These are phyloP conservation scores for Candida incommunis DNA, from an alignment of 805 yeast species.

Conservation along the genomic window DNA sequence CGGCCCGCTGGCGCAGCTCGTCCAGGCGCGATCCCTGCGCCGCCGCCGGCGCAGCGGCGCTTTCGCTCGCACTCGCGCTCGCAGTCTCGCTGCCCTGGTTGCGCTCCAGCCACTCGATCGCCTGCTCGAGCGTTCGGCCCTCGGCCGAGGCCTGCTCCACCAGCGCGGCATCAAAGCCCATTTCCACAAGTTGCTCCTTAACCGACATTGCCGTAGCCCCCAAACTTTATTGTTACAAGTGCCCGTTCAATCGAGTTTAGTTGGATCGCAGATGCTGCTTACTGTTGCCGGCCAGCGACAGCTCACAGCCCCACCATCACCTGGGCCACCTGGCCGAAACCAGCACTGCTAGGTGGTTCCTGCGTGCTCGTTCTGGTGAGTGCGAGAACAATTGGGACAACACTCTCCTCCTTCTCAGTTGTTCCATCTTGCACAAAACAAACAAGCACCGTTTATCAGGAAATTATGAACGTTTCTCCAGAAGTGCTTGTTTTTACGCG, in stretches of 20 bases:
- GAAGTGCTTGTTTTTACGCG: constrained; percentile 61
- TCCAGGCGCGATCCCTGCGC: constrained; percentile 11
- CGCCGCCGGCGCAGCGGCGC: constrained; percentile 6
- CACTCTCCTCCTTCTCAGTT: background rate
- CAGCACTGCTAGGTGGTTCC: too few relatives aligned
- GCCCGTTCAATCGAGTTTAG: too few relatives aligned
- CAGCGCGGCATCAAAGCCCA: constrained; percentile 20
- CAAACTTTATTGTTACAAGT: too few relatives aligned
- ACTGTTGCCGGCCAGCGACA: too few relatives aligned
- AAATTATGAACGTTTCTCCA: constrained; percentile 55
- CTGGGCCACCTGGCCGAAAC: too few relatives aligned
- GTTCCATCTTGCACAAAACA: background rate
- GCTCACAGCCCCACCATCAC: too few relatives aligned
- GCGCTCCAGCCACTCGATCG: constrained; percentile 20
- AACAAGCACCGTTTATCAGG: background rate
- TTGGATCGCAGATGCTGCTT: too few relatives aligned
- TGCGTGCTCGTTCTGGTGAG: background rate
- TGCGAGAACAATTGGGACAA: background rate
- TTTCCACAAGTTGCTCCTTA: constrained; percentile 12
- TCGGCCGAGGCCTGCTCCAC: constrained; percentile 18
- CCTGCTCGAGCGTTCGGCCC: constrained; percentile 14
- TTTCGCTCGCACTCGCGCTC: constrained; percentile 9
- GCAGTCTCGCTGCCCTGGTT: constrained; percentile 11
- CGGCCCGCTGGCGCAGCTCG: constrained; percentile 17
- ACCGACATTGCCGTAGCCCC: constrained; percentile 2